Percentiles rank a stretch among this genome's conserved stretches.
Conservation (phyloP, 2,329 filamentous ascomycete species). For the Fusarium sp. region DNA sequence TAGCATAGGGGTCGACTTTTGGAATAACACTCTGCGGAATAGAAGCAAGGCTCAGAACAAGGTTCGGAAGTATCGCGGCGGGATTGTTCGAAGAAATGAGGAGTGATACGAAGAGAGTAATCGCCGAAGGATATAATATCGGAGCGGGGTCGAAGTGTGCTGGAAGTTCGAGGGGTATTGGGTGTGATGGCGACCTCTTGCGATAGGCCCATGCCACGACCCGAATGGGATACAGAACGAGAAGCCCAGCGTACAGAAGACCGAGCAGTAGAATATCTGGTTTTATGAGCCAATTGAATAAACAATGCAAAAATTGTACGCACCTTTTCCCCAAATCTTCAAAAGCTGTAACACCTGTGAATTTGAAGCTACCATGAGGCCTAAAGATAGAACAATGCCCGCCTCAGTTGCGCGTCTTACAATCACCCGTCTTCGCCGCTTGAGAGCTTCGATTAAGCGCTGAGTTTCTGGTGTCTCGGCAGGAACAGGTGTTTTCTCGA, state of each 20-base stretch:
- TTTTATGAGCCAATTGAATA: slow-evolving; percentile 1
- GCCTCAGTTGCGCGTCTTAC: slow-evolving; percentile 65
- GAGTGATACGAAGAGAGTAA: slow-evolving; percentile 81
- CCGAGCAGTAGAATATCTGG: slow-evolving; percentile 59
- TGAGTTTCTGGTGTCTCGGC: slow-evolving; percentile 35
- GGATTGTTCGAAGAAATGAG: slow-evolving; percentile 74
- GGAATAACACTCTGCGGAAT: slow-evolving; percentile 81
- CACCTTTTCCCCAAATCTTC: slow-evolving; percentile 63
- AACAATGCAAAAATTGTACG: slow-evolving; percentile 3
- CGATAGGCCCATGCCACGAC: slow-evolving; percentile 63
- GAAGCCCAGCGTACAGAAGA: slow-evolving; percentile 54
- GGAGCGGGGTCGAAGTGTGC: slow-evolving; percentile 90
- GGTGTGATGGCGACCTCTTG: slow-evolving; percentile 53
- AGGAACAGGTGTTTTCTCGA: slow-evolving; percentile 34
- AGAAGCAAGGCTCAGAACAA: slow-evolving; percentile 83
- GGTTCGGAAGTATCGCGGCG: slow-evolving; percentile 77
- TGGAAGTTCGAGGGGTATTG: slow-evolving; percentile 68
- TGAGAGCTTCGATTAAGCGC: slow-evolving; percentile 46
- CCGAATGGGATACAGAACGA: slow-evolving; percentile 69
- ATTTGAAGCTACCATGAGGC: slow-evolving; percentile 61
- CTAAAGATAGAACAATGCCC: slow-evolving; percentile 62
- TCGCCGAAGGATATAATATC: slow-evolving; percentile 82
- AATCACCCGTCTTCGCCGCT: slow-evolving; percentile 63
- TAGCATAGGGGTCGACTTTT: slow-evolving; percentile 64
- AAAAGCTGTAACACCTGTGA: slow-evolving; percentile 59